phyloP scores from a whole-genome alignment of 208 protist species.

The Porcisia hertigi region DNA sequence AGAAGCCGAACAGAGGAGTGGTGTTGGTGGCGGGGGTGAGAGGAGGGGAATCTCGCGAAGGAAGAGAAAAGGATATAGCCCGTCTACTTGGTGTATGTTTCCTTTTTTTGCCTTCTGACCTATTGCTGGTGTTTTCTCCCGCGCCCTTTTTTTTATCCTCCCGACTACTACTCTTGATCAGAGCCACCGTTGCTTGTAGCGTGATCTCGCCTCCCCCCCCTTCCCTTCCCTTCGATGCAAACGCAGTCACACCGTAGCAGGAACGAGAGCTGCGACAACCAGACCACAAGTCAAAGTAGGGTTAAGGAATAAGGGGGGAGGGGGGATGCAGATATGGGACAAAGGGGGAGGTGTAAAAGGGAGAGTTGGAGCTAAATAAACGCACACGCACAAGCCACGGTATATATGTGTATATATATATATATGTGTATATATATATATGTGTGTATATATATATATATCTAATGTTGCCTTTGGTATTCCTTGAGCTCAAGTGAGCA shows the following conservation, averaged over 20 bases:
- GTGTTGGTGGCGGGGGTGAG: no score
- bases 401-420: no score
- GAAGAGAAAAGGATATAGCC: constrained; percentile 3
- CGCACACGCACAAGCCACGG: no score
- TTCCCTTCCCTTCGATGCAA: background rate
- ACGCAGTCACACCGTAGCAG: background rate
- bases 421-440: no score
- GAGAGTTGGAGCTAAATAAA: no score
- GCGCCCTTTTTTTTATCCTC: background rate
- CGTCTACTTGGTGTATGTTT: background rate
- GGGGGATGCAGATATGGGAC: background rate
- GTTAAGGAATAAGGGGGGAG: background rate
- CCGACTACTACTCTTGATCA: background rate
- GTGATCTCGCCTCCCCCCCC: background rate
- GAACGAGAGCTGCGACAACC: background rate
- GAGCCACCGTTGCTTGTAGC: background rate
- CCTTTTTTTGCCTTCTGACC: background rate
- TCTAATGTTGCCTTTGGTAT: no score
- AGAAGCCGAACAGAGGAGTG: background rate
- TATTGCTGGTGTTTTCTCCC: no score
- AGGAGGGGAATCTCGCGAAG: background rate
- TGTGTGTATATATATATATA: no score
- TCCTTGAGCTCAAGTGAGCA: no score
- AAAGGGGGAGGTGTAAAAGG: no score
- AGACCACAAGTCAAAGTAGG: background rate